These are phyloP conservation scores for Fusarium paranaense DNA, from an alignment of 2,329 filamentous ascomycete genomes.

Conservation along the genomic window DNA sequence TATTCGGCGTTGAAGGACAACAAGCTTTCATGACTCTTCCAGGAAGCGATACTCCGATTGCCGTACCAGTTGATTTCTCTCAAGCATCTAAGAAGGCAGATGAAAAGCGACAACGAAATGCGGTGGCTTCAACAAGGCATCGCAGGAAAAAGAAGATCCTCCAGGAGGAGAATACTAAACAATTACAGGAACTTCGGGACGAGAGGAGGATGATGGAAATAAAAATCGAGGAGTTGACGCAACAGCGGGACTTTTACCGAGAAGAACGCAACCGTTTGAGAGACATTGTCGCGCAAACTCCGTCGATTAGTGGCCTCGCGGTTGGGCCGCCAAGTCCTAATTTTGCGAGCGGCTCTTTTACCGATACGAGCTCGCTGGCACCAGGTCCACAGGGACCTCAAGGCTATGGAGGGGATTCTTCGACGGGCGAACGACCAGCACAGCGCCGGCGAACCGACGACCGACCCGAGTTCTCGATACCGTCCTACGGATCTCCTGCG, in stretches of 20 bases:
- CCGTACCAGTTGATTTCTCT: constrained; percentile 81
- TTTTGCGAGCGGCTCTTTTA: constrained; percentile 50
- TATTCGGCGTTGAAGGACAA: constrained; percentile 49
- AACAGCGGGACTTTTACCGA: constrained; percentile 75
- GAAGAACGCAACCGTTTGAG: constrained; percentile 78
- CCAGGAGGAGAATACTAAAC: constrained; percentile 77
- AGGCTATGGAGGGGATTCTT: constrained; percentile 55
- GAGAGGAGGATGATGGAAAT: constrained; percentile 74
- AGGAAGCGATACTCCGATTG: constrained; percentile 55
- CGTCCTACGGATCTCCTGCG: constrained; percentile 52
- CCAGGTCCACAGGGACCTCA: constrained; percentile 44
- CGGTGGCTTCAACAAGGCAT: constrained; percentile 86
- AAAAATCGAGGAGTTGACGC: constrained; percentile 58
- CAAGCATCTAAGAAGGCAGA: constrained; percentile 86
- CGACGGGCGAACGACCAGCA: constrained; percentile 58
- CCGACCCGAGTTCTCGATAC: constrained; percentile 55
- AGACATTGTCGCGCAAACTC: constrained; percentile 71
- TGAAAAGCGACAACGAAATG: constrained; percentile 87
- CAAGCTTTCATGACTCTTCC: constrained; percentile 55
- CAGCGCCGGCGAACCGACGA: constrained; percentile 62
- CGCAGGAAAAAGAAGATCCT: constrained; percentile 85
- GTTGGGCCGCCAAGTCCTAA: constrained; percentile 65
- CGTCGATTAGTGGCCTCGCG: constrained; percentile 65
- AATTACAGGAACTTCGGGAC: constrained; percentile 76
- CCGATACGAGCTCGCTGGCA: constrained; percentile 52